Conservation (phyloP, 2,329 filamentous ascomycete genomes). For the Chaetomiaceae sp. region DNA sequence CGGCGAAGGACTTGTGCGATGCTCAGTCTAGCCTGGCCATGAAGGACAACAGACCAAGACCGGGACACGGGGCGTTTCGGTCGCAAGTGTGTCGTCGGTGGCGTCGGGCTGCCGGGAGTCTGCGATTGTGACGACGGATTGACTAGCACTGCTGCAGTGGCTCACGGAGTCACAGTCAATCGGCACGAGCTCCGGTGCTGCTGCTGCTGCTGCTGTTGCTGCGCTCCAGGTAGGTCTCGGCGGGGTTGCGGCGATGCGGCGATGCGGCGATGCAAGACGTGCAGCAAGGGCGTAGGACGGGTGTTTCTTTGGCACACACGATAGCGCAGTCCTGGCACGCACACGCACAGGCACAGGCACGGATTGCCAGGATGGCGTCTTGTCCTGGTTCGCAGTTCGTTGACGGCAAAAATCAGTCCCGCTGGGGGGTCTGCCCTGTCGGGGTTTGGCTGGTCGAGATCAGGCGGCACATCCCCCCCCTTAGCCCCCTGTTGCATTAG, state of each 20-base stretch:
- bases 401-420: conserved; percentile 16
- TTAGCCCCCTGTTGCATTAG: conserved; percentile 17
- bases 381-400: conserved; percentile 8
- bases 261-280: neutral
- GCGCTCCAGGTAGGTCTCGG: too few species aligned
- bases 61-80: conserved; percentile 10
- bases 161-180: too few species aligned
- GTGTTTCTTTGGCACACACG: neutral
- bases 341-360: conserved; percentile 5
- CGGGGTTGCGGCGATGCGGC: neutral
- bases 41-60: conserved; percentile 6
- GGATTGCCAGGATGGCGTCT: conserved; percentile 19
- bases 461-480: conserved; percentile 14
- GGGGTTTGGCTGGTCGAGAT: conserved; percentile 20
- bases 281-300: conserved; percentile 4
- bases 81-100: neutral
- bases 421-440: conserved; percentile 13
- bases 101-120: neutral
- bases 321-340: too few species aligned
- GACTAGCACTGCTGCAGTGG: too few species aligned
- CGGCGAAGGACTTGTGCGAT: conserved; percentile 3
- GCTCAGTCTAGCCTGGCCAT: conserved; percentile 15
- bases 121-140: neutral
- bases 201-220: neutral
- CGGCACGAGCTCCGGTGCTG: neutral